These are phyloP conservation scores for Penicillium cosmopolitanum DNA, from an alignment of 495 filamentous ascomycete genomes.

Conservation along the genomic window DNA sequence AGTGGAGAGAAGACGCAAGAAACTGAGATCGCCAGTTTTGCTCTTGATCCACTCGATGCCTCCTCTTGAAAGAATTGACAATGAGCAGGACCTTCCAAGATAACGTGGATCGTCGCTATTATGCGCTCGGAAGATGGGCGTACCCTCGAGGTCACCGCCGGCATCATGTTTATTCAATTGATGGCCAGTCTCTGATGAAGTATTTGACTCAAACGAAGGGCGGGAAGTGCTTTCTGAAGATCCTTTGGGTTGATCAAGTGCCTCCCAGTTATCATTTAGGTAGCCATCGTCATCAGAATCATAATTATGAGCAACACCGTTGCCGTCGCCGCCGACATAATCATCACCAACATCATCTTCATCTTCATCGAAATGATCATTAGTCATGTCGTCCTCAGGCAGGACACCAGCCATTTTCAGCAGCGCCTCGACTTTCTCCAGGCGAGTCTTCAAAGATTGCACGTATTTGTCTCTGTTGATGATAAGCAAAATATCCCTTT, in stretches of 20 bases:
- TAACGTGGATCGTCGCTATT: slow-evolving; percentile 88
- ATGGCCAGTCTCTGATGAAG: background rate
- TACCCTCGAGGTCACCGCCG: slow-evolving; percentile 51
- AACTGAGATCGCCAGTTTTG: slow-evolving; percentile 87
- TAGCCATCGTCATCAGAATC: slow-evolving; percentile 41
- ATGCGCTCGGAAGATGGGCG: slow-evolving; percentile 59
- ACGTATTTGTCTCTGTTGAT: slow-evolving; percentile 81
- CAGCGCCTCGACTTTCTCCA: slow-evolving; percentile 84
- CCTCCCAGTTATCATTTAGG: slow-evolving; percentile 67
- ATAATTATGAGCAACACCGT: too few species aligned
- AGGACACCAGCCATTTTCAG: slow-evolving; percentile 83
- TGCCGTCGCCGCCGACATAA: background rate
- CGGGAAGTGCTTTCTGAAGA: slow-evolving; percentile 12
- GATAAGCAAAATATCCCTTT: background rate
- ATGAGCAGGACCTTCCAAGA: slow-evolving; percentile 88
- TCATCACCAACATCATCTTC: slow-evolving; percentile 34
- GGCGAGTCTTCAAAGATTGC: slow-evolving; percentile 84
- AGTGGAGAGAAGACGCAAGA: slow-evolving; percentile 80
- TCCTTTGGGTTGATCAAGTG: slow-evolving; percentile 35
- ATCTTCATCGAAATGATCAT: slow-evolving; percentile 60
- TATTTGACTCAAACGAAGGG: background rate
- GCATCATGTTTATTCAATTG: slow-evolving; percentile 26
- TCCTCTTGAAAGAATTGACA: slow-evolving; percentile 93
- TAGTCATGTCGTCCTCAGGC: slow-evolving; percentile 71
- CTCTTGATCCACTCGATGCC: slow-evolving; percentile 97